phyloP scores from a whole-genome alignment of 2,329 filamentous ascomycete species.

The Ophiostoma quercus region DNA sequence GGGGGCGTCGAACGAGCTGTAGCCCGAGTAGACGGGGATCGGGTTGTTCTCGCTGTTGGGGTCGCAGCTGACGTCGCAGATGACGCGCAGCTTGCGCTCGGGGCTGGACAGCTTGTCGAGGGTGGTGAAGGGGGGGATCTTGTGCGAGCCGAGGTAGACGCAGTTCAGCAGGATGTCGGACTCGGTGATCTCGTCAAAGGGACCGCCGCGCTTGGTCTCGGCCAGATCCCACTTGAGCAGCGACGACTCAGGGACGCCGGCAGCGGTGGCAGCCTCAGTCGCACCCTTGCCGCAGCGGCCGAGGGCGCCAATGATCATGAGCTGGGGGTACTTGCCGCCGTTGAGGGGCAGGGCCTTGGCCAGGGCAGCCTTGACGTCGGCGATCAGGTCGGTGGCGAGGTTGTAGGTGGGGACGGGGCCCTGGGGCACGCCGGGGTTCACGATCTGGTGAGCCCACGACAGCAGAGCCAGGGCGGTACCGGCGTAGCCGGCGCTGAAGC shows the following conservation, averaged over 20 bases:
- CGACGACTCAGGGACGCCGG: constrained; percentile 63
- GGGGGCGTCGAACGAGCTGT: constrained; percentile 84
- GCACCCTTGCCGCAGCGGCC: constrained; percentile 81
- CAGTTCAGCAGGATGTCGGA: constrained; percentile 77
- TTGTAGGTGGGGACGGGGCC: constrained; percentile 20
- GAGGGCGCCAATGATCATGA: constrained; percentile 80
- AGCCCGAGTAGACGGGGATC: constrained; percentile 75
- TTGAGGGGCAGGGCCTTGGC: constrained; percentile 56
- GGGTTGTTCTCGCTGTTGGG: constrained; percentile 59
- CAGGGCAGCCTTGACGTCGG: constrained; percentile 67
- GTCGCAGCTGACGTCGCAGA: constrained; percentile 75
- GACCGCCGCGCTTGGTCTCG: constrained; percentile 71
- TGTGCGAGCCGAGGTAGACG: constrained; percentile 66
- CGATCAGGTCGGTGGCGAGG: constrained; percentile 55
- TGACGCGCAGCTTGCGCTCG: constrained; percentile 68
- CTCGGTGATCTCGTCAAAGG: constrained; percentile 72
- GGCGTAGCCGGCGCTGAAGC: constrained; percentile 71
- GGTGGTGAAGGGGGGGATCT: constrained; percentile 79
- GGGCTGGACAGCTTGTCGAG: constrained; percentile 60
- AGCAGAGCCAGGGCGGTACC: constrained; percentile 68
- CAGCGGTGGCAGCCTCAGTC: constrained; percentile 69
- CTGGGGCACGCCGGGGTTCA: constrained; percentile 40
- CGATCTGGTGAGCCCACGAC: constrained; percentile 78
- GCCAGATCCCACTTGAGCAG: constrained; percentile 69
- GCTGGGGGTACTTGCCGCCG: constrained; percentile 61